A percentile compares a stretch with the other conserved stretches of the same genome.
phyloP scores from a whole-genome alignment of 2,329 filamentous ascomycete species.

The Hyphodiscus sp. region DNA sequence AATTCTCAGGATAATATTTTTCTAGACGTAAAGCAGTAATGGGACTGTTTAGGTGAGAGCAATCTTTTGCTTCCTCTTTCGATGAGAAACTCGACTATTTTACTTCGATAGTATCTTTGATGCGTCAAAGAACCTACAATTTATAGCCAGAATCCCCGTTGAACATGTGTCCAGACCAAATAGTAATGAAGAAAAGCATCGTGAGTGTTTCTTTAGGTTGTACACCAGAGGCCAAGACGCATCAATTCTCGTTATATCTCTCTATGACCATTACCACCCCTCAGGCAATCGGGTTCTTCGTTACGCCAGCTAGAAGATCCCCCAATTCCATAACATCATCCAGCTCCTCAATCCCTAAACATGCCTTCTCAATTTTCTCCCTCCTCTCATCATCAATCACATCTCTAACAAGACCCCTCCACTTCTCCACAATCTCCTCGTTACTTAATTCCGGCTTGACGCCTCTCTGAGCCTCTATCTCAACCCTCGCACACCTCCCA shows the following conservation, averaged over 20 bases:
- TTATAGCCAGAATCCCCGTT: too few relatives aligned
- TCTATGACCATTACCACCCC: neutral
- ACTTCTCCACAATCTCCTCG: slow-evolving; percentile 34
- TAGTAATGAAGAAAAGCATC: too few relatives aligned
- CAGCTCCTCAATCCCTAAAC: slow-evolving; percentile 27
- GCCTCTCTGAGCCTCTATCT: slow-evolving; percentile 26
- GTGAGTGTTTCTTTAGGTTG: too few relatives aligned
- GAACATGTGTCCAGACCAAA: too few relatives aligned
- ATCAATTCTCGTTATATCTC: neutral
- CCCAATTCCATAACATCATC: slow-evolving; percentile 20
- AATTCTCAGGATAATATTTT: too few relatives aligned
- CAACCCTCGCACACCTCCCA: slow-evolving; percentile 14
- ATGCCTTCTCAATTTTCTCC: slow-evolving; percentile 28
- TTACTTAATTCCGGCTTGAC: slow-evolving; percentile 31
- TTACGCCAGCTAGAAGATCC: neutral
- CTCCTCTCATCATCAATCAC: slow-evolving; percentile 28
- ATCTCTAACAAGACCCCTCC: slow-evolving; percentile 25
- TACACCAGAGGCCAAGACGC: too few relatives aligned
- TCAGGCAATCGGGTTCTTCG: neutral
- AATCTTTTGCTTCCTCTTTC: too few relatives aligned
- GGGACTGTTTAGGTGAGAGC: too few relatives aligned
- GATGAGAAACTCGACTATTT: too few relatives aligned
- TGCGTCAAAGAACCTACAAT: too few relatives aligned
- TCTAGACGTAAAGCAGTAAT: too few relatives aligned
- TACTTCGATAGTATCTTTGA: too few relatives aligned